These are phyloP conservation scores for Ustilago curta DNA, from an alignment of 1,284 basidiomycete genomes.

Conservation along the genomic window DNA sequence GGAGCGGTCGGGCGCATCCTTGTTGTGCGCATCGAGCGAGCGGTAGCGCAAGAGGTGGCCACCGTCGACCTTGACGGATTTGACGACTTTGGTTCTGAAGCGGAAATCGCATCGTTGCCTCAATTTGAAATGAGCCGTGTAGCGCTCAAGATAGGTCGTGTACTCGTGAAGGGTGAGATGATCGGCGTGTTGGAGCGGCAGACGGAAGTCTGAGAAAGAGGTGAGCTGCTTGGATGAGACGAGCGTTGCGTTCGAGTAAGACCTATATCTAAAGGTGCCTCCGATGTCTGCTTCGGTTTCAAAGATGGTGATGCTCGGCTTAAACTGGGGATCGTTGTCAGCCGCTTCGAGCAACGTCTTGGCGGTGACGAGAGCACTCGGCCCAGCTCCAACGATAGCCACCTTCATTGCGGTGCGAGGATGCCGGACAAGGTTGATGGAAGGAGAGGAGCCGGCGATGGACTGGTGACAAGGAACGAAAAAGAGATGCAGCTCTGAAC, in stretches of 20 bases:
- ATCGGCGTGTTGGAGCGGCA: slow-evolving; percentile 74
- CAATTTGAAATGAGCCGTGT: slow-evolving; percentile 72
- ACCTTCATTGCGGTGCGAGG: slow-evolving; percentile 35
- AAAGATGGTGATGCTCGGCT: slow-evolving; percentile 71
- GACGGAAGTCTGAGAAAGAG: slow-evolving; percentile 76
- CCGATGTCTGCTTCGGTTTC: slow-evolving; percentile 77
- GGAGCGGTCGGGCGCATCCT: slow-evolving; percentile 11
- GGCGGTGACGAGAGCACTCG: slow-evolving; percentile 75
- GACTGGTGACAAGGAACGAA: background rate
- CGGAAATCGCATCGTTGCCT: slow-evolving; percentile 63
- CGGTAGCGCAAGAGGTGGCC: slow-evolving; percentile 40
- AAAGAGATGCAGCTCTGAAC: background rate
- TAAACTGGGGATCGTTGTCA: slow-evolving; percentile 68
- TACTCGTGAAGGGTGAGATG: slow-evolving; percentile 76
- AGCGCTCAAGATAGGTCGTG: slow-evolving; percentile 74
- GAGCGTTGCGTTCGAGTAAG: slow-evolving; percentile 74
- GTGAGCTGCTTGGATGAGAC: slow-evolving; percentile 77
- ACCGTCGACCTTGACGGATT: slow-evolving; percentile 38
- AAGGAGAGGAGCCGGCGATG: background rate
- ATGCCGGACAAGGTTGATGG: slow-evolving; percentile 1
- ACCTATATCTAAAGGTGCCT: slow-evolving; percentile 73
- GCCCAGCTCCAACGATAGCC: slow-evolving; percentile 71
- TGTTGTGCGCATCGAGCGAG: background rate
- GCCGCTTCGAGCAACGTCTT: slow-evolving; percentile 72
- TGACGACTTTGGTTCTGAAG: slow-evolving; percentile 45